Evolutionary conservation across 176 grass and related monocot genomes (phyloP), one percentile per base, ranked within the genome.

Genomic region (Oropetium thomaeum): DNA sequence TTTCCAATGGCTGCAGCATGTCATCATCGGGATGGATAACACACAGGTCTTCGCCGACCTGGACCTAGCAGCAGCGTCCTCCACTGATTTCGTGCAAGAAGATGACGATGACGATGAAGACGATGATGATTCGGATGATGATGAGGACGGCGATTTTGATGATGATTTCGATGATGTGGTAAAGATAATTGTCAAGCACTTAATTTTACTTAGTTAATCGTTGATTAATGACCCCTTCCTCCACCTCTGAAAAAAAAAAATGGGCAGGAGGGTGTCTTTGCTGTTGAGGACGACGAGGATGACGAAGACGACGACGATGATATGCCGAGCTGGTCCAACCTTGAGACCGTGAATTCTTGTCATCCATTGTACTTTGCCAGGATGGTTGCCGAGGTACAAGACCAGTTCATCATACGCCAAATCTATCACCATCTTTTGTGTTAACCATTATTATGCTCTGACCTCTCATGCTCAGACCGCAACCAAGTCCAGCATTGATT

Each of bases 21-120:
- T 97, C 83, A 85, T 89, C 57, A 93, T 93, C 55, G 94, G 94
- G 19, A 27, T 97, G 42, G 90, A 93, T 65, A 93, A 88, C 88
- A 87, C 83, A 55, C 83, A 93, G 47, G 87, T 97, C 78, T 82
- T 97, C 42, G 78, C 89, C 42, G 81, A 91, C 48, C 41, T 93
- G 61, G 94, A 97, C 38, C 38, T 92, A 26, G 53, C 54, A 12
- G 28, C 67, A 10, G 42, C 78, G 6, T 70, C 86, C 14, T 38
- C 39, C 16, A 62, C 78, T 41, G 70, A 89, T 45, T 93, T 87
- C 71, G 84, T 57, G 3, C 44, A 85, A 60, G 94, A 81, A 47
- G 83, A 71, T 2, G 74, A 85, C 0, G 89, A 66, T 0, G 80
- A 92, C 1, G 67, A 92, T 1, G 67, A 75, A 0, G 77, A 89